These are phyloP conservation scores for Psidium friedrichsthalianum DNA, from an alignment of 345 rosid genomes.

Conservation along the genomic window DNA sequence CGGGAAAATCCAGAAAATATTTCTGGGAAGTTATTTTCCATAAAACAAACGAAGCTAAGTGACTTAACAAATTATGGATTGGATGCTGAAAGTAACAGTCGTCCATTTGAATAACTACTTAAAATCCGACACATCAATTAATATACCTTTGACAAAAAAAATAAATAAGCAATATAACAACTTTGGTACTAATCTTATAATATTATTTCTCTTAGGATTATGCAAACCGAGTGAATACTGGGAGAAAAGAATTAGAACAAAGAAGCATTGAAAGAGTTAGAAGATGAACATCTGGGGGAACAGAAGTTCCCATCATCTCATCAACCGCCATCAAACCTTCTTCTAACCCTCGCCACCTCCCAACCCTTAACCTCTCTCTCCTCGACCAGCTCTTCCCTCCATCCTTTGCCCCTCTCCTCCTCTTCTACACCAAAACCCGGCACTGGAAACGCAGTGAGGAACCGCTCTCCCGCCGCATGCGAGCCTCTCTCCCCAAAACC, in stretches of 20 bases:
- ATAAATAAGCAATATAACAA: no score
- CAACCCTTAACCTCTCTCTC: conserved; percentile 12
- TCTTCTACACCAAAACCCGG: background rate
- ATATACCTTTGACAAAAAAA: no score
- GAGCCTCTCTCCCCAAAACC: background rate
- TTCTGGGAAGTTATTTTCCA: no score
- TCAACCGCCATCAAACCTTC: conserved; percentile 15
- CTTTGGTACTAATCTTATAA: no score
- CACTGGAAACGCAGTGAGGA: background rate
- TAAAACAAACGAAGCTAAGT: no score
- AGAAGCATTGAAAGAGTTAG: background rate
- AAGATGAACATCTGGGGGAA: background rate
- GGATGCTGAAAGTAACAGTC: no score
- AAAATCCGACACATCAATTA: no score
- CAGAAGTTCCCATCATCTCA: background rate
- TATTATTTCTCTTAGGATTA: background rate
- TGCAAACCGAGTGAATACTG: background rate
- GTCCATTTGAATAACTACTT: no score
- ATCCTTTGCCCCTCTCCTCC: conserved; percentile 1
- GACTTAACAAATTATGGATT: no score
- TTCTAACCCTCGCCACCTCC: conserved; percentile 10
- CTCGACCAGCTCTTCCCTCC: conserved; percentile 25
- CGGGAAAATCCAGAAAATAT: no score
- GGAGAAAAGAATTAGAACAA: background rate
- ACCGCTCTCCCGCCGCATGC: background rate